Conservation (phyloP, 1,139 yeast genomes). For the Geotrichum australiense region DNA sequence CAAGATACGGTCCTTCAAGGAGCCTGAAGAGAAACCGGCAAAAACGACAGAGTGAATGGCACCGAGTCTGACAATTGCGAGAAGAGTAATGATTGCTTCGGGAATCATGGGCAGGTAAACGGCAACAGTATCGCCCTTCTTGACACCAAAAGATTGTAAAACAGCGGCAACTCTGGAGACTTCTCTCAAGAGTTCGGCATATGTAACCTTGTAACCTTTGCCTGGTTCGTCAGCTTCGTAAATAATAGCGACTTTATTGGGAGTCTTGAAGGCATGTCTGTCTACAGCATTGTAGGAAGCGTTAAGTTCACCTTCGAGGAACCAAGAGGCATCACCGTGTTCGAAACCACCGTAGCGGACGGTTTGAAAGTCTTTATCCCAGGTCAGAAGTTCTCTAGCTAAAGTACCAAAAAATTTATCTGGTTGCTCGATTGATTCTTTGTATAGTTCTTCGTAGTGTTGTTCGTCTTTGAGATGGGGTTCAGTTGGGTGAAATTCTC, state of each 20-base stretch:
- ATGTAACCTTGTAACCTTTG: slow-evolving; percentile 56
- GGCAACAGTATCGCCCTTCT: slow-evolving; percentile 79
- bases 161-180: slow-evolving; percentile 50
- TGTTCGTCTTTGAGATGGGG: slow-evolving; percentile 48
- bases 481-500: slow-evolving; percentile 35
- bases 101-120: slow-evolving; percentile 86
- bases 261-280: slow-evolving; percentile 67
- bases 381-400: slow-evolving; percentile 51
- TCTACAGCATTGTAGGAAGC: slow-evolving; percentile 76
- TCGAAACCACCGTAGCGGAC: slow-evolving; percentile 52
- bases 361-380: slow-evolving; percentile 57
- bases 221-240: slow-evolving; percentile 76
- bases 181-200: slow-evolving; percentile 62
- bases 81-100: slow-evolving; percentile 63
- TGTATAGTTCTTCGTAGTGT: slow-evolving; percentile 53
- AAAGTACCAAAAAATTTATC: slow-evolving; percentile 54
- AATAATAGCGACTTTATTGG: slow-evolving; percentile 66
- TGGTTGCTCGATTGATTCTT: slow-evolving; percentile 64
- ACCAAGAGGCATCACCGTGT: slow-evolving; percentile 70
- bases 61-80: slow-evolving; percentile 72
- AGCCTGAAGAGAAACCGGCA: slow-evolving; percentile 75
- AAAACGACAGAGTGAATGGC: slow-evolving; percentile 79
- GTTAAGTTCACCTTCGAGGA: slow-evolving; percentile 66
- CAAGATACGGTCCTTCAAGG: slow-evolving; percentile 66
- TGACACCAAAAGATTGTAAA: slow-evolving; percentile 50